phyloP scores from a whole-genome alignment of 495 filamentous ascomycete species.

The Annulohypoxylon bovei region DNA sequence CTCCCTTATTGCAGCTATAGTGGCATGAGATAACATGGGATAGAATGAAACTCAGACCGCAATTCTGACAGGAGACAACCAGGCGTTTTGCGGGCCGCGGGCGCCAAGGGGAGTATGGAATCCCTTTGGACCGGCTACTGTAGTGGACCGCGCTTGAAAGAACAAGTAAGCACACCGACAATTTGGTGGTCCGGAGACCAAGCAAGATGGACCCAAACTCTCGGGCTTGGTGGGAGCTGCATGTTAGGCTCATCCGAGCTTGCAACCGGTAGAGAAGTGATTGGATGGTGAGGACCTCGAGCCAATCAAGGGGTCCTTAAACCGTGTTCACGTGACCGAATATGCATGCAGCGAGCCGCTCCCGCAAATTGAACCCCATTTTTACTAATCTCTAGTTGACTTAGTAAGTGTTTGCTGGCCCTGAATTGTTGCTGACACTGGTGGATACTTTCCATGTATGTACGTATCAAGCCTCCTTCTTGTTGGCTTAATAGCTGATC shows the following conservation, averaged over 20 bases:
- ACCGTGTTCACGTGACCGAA: slow-evolving; percentile 45
- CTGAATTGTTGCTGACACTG: slow-evolving; percentile 24
- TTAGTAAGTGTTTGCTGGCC: slow-evolving; percentile 34
- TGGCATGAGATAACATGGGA: slow-evolving; percentile 12
- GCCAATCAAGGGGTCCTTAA: slow-evolving; percentile 35
- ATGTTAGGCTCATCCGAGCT: slow-evolving; percentile 6
- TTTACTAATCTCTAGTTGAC: slow-evolving; percentile 40
- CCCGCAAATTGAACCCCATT: slow-evolving; percentile 45
- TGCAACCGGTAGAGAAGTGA: slow-evolving; percentile 9
- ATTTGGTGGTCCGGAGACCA: slow-evolving; percentile 21
- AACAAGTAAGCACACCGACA: slow-evolving; percentile 40
- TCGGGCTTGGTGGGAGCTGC: slow-evolving; percentile 32
- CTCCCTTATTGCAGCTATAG: slow-evolving; percentile 11
- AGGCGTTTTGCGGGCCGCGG: slow-evolving; percentile 36
- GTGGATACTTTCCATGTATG: slow-evolving; percentile 1
- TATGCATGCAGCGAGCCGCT: slow-evolving; percentile 52
- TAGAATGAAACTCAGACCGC: slow-evolving; percentile 31
- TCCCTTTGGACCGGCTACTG: slow-evolving; percentile 32
- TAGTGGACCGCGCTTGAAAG: slow-evolving; percentile 23
- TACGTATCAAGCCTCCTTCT: neutral
- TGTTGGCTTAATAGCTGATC: neutral
- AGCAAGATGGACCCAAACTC: slow-evolving; percentile 37
- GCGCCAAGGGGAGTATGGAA: slow-evolving; percentile 30
- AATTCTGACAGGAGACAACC: slow-evolving; percentile 38
- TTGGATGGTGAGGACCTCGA: slow-evolving; percentile 17